Percentiles rank a stretch among this genome's conserved stretches.
phyloP scores from a whole-genome alignment of 257 asterid genomes.

The Solanum ossicruentum region DNA sequence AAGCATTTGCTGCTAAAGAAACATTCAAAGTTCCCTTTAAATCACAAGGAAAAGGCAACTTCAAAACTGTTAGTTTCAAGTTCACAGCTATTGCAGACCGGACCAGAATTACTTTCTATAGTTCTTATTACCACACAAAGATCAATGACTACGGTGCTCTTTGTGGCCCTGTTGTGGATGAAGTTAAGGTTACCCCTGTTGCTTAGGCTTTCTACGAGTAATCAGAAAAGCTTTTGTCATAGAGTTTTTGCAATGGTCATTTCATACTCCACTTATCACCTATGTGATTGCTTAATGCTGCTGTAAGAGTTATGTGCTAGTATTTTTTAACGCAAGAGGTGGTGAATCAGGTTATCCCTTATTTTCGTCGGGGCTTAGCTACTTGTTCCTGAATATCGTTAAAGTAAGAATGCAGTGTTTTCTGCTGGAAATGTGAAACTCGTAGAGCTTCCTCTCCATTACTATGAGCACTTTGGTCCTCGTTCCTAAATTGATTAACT shows the following conservation, averaged over 20 bases:
- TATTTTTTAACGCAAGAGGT: background rate
- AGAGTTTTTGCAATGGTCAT: background rate
- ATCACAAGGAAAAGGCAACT: slow-evolving; percentile 53
- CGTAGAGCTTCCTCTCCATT: background rate
- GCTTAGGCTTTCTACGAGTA: slow-evolving; percentile 9
- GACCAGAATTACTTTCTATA: slow-evolving; percentile 73
- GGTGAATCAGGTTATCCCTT: too few species aligned
- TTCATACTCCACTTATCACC: background rate
- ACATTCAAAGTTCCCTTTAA: slow-evolving; percentile 43
- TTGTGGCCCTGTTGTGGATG: slow-evolving; percentile 82
- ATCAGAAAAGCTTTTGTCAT: background rate
- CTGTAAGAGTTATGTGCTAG: background rate
- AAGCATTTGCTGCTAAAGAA: slow-evolving; percentile 57
- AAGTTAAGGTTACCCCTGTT: slow-evolving; percentile 51
- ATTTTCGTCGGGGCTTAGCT: too few species aligned
- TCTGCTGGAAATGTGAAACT: background rate
- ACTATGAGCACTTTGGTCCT: background rate
- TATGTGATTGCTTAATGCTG: background rate
- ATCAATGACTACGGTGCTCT: slow-evolving; percentile 45
- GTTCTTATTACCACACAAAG: slow-evolving; percentile 72
- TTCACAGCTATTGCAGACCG: slow-evolving; percentile 41
- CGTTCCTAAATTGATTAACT: background rate
- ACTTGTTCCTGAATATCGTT: too few species aligned
- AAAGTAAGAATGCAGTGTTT: too few species aligned
- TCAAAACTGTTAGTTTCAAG: slow-evolving; percentile 29